Evolutionary conservation across 2,329 filamentous ascomycete species (phyloP).

Genomic region (Diplocarpon rosae): DNA sequence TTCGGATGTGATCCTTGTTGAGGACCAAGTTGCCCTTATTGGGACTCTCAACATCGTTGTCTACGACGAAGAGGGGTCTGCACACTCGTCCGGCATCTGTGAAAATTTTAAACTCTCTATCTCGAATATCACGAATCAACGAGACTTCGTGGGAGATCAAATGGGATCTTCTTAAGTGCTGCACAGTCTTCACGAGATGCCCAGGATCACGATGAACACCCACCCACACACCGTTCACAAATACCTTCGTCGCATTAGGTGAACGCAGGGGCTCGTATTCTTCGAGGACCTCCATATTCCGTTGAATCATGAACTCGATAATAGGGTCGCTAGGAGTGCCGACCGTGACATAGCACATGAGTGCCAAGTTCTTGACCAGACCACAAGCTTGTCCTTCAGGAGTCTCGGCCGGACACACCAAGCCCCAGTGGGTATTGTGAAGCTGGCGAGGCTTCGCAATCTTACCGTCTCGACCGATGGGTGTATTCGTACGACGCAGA

Average conservation of each 20-base stretch:
- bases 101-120: constrained; percentile 97
- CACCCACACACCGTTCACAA: constrained; percentile 97
- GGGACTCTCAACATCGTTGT: constrained; percentile 65
- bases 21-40: constrained; percentile 71
- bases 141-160: constrained; percentile 88
- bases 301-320: constrained; percentile 87
- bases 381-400: constrained; percentile 98
- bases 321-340: constrained; percentile 85
- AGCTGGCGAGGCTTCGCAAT: constrained; percentile 95
- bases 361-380: constrained; percentile 90
- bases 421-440: constrained; percentile 97
- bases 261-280: constrained; percentile 82
- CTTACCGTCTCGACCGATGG: constrained; percentile 94
- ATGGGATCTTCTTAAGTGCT: constrained; percentile 66
- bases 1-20: constrained; percentile 70
- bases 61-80: constrained; percentile 85
- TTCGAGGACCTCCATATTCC: constrained; percentile 93
- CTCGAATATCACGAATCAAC: constrained; percentile 88
- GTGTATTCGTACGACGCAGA: constrained; percentile 93
- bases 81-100: constrained; percentile 94
- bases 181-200: constrained; percentile 69
- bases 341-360: constrained; percentile 98
- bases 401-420: constrained; percentile 94
- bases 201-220: constrained; percentile 86
- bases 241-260: constrained; percentile 92